Percentiles rank a stretch among this genome's conserved stretches.
phyloP scores from a whole-genome alignment of 2,329 filamentous ascomycete species.

The Huntiella savannae region DNA sequence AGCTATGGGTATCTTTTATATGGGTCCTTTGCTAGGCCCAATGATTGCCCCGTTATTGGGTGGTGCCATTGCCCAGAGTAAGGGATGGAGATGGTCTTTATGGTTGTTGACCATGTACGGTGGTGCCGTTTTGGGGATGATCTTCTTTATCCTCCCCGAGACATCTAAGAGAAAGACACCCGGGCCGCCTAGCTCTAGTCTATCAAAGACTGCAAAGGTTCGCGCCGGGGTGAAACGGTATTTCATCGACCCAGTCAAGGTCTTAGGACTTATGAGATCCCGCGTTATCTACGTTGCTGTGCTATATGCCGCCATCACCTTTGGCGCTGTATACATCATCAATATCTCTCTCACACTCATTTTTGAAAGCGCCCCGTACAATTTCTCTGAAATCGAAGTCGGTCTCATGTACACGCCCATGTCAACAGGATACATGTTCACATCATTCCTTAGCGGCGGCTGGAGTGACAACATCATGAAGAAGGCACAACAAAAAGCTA shows the following conservation, averaged over 20 bases:
- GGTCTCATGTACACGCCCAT: conserved; percentile 63
- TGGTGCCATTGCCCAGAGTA: conserved; percentile 46
- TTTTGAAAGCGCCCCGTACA: conserved; percentile 49
- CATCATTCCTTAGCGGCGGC: conserved; percentile 48
- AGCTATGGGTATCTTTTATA: conserved; percentile 71
- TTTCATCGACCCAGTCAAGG: conserved; percentile 52
- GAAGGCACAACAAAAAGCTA: conserved; percentile 50
- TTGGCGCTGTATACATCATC: conserved; percentile 55
- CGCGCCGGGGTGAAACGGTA: conserved; percentile 35
- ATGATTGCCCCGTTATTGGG: conserved; percentile 60
- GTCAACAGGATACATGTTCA: conserved; percentile 51
- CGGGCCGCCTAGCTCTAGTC: conserved; percentile 16
- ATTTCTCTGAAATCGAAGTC: conserved; percentile 46
- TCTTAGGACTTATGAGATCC: conserved; percentile 54
- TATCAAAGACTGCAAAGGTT: conserved; percentile 21
- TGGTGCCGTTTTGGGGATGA: conserved; percentile 31
- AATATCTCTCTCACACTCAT: conserved; percentile 59
- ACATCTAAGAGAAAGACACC: conserved; percentile 28
- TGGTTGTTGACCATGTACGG: conserved; percentile 63
- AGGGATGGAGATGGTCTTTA: conserved; percentile 58
- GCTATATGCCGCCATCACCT: conserved; percentile 55
- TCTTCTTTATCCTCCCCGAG: conserved; percentile 46
- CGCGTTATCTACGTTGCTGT: conserved; percentile 57
- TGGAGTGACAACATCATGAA: conserved; percentile 75
- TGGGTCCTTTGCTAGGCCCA: conserved; percentile 59